Percentiles rank a stretch among this genome's conserved stretches.
These are phyloP conservation scores for Panus rudis DNA, from an alignment of 768 basidiomycete genomes.

Conservation along the genomic window DNA sequence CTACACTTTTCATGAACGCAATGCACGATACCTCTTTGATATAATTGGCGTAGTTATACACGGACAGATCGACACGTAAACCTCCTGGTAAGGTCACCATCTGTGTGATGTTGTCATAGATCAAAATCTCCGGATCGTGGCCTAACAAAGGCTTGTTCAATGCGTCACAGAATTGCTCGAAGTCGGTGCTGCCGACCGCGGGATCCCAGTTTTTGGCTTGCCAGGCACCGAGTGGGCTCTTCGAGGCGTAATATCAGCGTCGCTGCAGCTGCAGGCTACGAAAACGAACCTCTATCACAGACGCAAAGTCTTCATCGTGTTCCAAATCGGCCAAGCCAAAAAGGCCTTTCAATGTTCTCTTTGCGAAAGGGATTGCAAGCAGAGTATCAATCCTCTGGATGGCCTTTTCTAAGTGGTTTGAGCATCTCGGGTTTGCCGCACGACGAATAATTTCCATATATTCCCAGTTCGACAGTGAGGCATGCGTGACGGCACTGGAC, in stretches of 20 bases:
- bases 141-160: conserved; percentile 40
- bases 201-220: conserved; percentile 89
- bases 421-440: conserved; percentile 59
- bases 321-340: conserved; percentile 68
- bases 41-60: conserved; percentile 72
- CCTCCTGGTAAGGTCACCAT: conserved; percentile 40
- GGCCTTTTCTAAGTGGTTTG: conserved; percentile 47
- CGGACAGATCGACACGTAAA: conserved; percentile 46
- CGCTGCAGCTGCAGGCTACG: neutral
- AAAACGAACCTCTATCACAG: conserved; percentile 49
- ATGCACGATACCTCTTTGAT: conserved; percentile 51
- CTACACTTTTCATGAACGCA: neutral
- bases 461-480: conserved; percentile 74
- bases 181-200: conserved; percentile 47
- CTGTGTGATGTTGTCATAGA: conserved; percentile 43
- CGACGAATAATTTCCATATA: conserved; percentile 79
- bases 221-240: conserved; percentile 66
- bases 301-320: conserved; percentile 74
- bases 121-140: conserved; percentile 15
- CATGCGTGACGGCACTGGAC: conserved; percentile 85
- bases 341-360: conserved; percentile 52
- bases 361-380: conserved; percentile 39
- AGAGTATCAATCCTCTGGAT: conserved; percentile 57
- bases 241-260: neutral
- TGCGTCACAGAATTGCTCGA: conserved; percentile 62